phyloP scores from a whole-genome alignment of 495 filamentous ascomycete species.

The Astrothelium subdiscretum region DNA sequence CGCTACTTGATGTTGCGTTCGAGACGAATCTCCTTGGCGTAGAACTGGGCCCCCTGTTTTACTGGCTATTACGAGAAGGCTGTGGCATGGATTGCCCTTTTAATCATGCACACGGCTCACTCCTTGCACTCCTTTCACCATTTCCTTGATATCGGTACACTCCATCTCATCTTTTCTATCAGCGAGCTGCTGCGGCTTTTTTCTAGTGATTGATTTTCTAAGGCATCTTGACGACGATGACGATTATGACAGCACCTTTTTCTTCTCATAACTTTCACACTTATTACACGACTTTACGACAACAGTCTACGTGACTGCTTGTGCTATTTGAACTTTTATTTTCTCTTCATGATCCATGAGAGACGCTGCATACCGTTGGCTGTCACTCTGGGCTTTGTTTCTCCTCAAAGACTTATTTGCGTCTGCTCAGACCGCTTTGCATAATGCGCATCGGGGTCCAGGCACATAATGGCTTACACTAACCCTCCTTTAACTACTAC shows the following conservation, averaged over 20 bases:
- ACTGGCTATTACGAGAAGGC: background rate
- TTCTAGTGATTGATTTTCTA: background rate
- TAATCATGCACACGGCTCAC: background rate
- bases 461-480: background rate
- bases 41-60: background rate
- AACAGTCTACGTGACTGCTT: background rate
- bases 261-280: background rate
- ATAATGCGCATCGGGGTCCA: background rate
- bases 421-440: background rate
- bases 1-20: background rate
- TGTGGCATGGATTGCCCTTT: background rate
- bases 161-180: background rate
- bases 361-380: background rate
- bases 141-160: background rate
- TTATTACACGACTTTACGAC: background rate
- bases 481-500: background rate
- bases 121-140: background rate
- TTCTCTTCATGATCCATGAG: background rate
- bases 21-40: constrained; percentile 1
- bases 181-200: background rate
- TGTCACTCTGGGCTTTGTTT: background rate
- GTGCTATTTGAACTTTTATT: background rate
- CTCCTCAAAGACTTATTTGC: background rate
- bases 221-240: background rate
- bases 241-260: background rate